These are phyloP conservation scores for Beauveria caledonica DNA, from an alignment of 2,329 filamentous ascomycete genomes.

Conservation along the genomic window DNA sequence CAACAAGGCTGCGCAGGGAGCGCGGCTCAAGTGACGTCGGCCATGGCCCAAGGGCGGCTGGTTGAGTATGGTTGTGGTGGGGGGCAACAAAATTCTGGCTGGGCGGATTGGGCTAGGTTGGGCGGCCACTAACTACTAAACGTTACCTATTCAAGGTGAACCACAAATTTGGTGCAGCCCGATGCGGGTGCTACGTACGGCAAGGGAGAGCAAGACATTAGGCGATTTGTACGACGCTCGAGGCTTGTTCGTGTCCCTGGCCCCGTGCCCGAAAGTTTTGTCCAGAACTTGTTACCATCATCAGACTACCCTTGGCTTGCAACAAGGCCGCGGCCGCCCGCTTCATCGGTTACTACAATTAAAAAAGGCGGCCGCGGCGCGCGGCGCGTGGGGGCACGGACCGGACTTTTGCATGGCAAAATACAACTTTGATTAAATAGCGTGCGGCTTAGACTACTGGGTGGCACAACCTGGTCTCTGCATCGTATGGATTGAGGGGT, in stretches of 20 bases:
- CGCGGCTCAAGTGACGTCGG: constrained; percentile 10
- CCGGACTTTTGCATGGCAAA: not conserved
- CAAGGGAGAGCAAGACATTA: not conserved
- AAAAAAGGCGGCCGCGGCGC: not conserved
- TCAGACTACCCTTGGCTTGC: not conserved
- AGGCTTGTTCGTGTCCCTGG: not conserved
- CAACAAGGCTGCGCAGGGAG: not conserved
- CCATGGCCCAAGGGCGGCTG: not conserved
- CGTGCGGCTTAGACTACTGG: too few relatives aligned
- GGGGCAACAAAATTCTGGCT: not conserved
- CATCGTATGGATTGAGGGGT: too few relatives aligned
- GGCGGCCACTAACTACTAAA: not conserved
- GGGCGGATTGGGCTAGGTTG: not conserved
- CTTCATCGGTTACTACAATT: too few relatives aligned
- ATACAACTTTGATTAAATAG: too few relatives aligned
- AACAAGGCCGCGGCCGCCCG: not conserved
- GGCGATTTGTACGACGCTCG: not conserved
- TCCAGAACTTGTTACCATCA: too few relatives aligned
- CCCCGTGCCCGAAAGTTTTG: too few relatives aligned
- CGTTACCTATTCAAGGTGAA: not conserved
- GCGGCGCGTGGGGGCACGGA: not conserved
- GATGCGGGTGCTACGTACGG: not conserved
- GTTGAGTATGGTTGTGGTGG: too few relatives aligned
- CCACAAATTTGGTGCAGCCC: not conserved
- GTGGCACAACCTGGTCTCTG: too few relatives aligned